Evolutionary conservation across 208 protist genomes (phyloP), one percentile per base, ranked within the genome.

Genomic region (Acanthamoeba sp.): DNA sequence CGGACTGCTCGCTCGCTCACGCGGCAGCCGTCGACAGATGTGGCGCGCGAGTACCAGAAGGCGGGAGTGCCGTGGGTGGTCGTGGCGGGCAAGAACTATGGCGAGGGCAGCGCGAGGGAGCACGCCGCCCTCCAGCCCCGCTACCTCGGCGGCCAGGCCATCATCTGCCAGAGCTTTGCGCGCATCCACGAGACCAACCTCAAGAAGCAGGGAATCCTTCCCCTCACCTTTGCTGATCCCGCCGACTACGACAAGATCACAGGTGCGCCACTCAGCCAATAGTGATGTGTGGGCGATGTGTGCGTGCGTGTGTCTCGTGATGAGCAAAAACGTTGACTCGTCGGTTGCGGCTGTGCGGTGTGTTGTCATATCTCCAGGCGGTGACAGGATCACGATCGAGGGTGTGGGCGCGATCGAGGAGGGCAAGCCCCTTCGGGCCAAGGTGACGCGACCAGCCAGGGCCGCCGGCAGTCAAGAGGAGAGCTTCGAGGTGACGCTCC

Each of bases 151-250:
- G 97, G 97, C 71, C 38, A 45, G 38, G 97, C 97, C 36, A 93
- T 98, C 29, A 96, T 98, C 71, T 95, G 27, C 20, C 97, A 97
- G 88, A 97, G 92, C 20, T 98, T 98, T 94, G 98, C 98, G 55
- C 97, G 98, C 89, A 98, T 98, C 76, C 98, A 98, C 85, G 98
- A 98, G 94, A 98, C 97, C 50, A 98, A 98, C 71, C 90, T 98
- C 6, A 98, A 98, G 95, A 98, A 98, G 93, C 97, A 98, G 93
- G 98, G 98, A 52, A 95, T 98, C 64, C 85, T 98, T 0, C 97
- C 98, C 59, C 87, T 98, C 4, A 98, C 97, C 48, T 98, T 98
- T 82, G 97, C 91, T 24, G 94, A 98, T 93, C 94, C 95, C 34
- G 55, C 88, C 73, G 97, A 98, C 69, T 98, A 98, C 94, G 96